A percentile compares a stretch with the other conserved stretches of the same genome.
phyloP scores from a whole-genome alignment of 176 grass and related monocot genomes.

The Carex littledalei region DNA sequence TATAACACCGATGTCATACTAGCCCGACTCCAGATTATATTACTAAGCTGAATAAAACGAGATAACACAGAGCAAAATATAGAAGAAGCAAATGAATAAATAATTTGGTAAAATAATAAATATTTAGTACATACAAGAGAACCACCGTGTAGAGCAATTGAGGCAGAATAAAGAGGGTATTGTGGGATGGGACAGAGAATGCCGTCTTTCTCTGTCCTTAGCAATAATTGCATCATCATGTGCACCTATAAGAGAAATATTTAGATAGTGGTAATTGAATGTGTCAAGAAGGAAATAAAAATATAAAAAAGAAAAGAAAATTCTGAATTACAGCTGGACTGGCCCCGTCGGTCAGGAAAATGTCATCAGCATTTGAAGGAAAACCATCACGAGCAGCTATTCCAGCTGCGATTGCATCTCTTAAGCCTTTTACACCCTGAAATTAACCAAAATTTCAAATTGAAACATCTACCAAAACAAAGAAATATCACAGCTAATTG shows the following conservation, averaged over 20 bases:
- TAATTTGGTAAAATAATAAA: background rate
- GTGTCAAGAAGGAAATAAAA: background rate
- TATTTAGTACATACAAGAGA: slow-evolving; percentile 77
- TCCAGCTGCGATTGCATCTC: slow-evolving; percentile 86
- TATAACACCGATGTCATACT: too few species aligned
- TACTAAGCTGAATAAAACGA: background rate
- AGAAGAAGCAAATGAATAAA: slow-evolving; percentile 3
- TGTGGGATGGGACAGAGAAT: slow-evolving; percentile 96
- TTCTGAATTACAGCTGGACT: slow-evolving; percentile 68
- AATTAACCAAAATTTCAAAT: slow-evolving; percentile 24
- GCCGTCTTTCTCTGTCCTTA: slow-evolving; percentile 92
- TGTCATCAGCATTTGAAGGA: slow-evolving; percentile 72
- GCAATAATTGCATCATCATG: slow-evolving; percentile 97
- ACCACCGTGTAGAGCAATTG: slow-evolving; percentile 89
- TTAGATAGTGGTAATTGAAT: slow-evolving; percentile 20
- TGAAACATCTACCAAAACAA: slow-evolving; percentile 17
- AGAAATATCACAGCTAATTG: background rate
- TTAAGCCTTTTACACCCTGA: slow-evolving; percentile 87
- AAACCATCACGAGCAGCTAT: slow-evolving; percentile 84
- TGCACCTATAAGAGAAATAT: slow-evolving; percentile 59
- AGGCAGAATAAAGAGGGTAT: slow-evolving; percentile 91
- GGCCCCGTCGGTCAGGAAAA: slow-evolving; percentile 90
- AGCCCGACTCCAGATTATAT: slow-evolving; percentile 1
- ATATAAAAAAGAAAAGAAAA: slow-evolving; percentile 5
- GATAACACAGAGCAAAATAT: background rate